phyloP scores from a whole-genome alignment of 176 grass and related monocot species.

The Typha latifolia region DNA sequence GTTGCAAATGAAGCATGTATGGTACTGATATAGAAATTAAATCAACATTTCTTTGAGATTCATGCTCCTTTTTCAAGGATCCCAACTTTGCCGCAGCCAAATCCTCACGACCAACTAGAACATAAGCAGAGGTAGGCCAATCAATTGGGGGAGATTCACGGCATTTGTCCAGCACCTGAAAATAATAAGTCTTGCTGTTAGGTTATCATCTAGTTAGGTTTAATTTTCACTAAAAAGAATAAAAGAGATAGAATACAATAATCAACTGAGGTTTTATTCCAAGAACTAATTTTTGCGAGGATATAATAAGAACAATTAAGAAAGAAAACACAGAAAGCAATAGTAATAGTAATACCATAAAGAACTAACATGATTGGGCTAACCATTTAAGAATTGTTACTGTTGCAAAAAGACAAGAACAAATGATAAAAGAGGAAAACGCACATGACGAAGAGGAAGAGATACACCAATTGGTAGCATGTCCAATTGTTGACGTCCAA shows the following conservation, averaged over 20 bases:
- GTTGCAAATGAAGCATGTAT: conserved; percentile 93
- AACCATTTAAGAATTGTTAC: not conserved
- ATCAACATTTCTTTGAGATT: conserved; percentile 48
- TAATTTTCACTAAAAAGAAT: no score
- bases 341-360: no score
- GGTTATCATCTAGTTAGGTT: no score
- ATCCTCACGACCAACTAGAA: conserved; percentile 88
- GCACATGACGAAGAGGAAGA: conserved; percentile 84
- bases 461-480: conserved; percentile 82
- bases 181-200: not conserved
- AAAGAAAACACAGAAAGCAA: no score
- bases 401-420: not conserved
- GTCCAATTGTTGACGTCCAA: conserved; percentile 70
- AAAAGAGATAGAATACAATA: no score
- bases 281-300: no score
- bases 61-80: conserved; percentile 41
- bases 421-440: conserved; percentile 21
- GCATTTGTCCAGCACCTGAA: conserved; percentile 79
- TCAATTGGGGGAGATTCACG: conserved; percentile 79
- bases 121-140: conserved; percentile 77
- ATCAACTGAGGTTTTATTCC: no score
- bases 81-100: conserved; percentile 55
- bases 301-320: no score
- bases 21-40: conserved; percentile 74
- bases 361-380: no score